Conservation (phyloP, 2,329 filamentous ascomycete genomes). For the Septoria linicola region DNA sequence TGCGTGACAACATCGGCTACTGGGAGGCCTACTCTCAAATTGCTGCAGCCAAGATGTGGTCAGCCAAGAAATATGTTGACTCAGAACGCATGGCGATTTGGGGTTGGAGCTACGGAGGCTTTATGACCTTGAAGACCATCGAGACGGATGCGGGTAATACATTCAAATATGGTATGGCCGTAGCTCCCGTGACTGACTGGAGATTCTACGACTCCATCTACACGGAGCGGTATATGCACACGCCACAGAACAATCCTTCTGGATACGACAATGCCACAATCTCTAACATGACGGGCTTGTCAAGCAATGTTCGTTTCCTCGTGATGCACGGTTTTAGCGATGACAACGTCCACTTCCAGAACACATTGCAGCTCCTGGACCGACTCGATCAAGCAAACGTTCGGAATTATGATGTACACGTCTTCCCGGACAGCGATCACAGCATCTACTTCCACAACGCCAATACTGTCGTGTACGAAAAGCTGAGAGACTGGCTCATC, state of each 20-base stretch:
- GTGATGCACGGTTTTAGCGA: conserved; percentile 96
- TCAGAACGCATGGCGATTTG: conserved; percentile 81
- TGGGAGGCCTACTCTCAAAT: conserved; percentile 91
- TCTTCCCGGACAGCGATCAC: conserved; percentile 96
- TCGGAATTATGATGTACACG: conserved; percentile 93
- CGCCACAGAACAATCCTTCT: conserved; percentile 72
- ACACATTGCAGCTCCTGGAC: conserved; percentile 83
- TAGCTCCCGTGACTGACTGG: conserved; percentile 98
- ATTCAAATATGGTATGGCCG: conserved; percentile 96
- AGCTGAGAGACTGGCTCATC: conserved; percentile 84
- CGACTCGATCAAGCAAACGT: conserved; percentile 76
- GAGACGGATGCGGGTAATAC: conserved; percentile 86
- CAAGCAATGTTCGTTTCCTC: conserved; percentile 78
- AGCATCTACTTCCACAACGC: conserved; percentile 93
- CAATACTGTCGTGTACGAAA: conserved; percentile 86
- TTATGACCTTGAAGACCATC: conserved; percentile 90
- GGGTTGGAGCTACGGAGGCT: conserved; percentile 98
- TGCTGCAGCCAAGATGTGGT: conserved; percentile 80
- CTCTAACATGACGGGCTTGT: conserved; percentile 69
- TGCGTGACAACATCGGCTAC: conserved; percentile 79
- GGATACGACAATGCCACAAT: conserved; percentile 79
- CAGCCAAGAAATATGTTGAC: conserved; percentile 79
- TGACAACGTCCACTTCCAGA: conserved; percentile 97
- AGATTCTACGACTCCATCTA: conserved; percentile 90
- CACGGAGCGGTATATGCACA: conserved; percentile 97